These are phyloP conservation scores for Datura wrightii DNA, from an alignment of 257 asterid genomes.

Conservation along the genomic window DNA sequence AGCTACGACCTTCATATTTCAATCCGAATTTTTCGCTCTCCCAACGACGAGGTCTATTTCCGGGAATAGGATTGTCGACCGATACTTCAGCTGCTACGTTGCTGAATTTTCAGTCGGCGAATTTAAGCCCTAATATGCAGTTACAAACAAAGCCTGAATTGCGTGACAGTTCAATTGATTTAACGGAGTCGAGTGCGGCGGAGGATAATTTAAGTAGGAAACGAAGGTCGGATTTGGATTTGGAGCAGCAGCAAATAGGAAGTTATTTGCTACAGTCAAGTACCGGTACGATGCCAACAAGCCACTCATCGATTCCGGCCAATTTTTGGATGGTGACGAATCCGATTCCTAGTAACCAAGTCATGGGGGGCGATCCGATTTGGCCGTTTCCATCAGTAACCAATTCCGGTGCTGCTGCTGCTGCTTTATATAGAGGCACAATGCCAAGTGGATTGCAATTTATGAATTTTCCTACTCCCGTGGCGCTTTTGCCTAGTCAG, in stretches of 20 bases:
- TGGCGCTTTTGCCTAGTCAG: slow-evolving; percentile 76
- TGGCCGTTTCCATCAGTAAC: slow-evolving; percentile 81
- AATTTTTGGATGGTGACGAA: slow-evolving; percentile 95
- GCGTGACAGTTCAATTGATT: slow-evolving; percentile 56
- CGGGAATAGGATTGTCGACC: slow-evolving; percentile 67
- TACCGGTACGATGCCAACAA: slow-evolving; percentile 71
- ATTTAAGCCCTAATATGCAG: slow-evolving; percentile 52
- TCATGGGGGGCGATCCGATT: slow-evolving; percentile 73
- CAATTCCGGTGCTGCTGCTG: slow-evolving; percentile 53
- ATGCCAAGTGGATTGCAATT: slow-evolving; percentile 85
- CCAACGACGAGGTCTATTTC: slow-evolving; percentile 59
- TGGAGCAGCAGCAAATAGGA: slow-evolving; percentile 64
- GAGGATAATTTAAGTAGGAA: slow-evolving; percentile 68
- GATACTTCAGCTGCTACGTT: slow-evolving; percentile 62
- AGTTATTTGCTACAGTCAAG: slow-evolving; percentile 75
- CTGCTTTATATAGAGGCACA: slow-evolving; percentile 75
- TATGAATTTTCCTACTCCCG: slow-evolving; percentile 84
- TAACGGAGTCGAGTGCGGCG: slow-evolving; percentile 52
- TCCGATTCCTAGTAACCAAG: slow-evolving; percentile 67
- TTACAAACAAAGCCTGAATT: slow-evolving; percentile 67
- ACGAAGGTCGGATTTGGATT: slow-evolving; percentile 65
- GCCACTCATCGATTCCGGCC: slow-evolving; percentile 78
- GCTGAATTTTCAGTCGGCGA: slow-evolving; percentile 64
- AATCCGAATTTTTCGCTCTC: slow-evolving; percentile 64
- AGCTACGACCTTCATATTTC: slow-evolving; percentile 74